A percentile compares a stretch with the other conserved stretches of the same genome.
phyloP scores from a whole-genome alignment of 202 grass and related monocot genomes.

The Eragrostis tef region DNA sequence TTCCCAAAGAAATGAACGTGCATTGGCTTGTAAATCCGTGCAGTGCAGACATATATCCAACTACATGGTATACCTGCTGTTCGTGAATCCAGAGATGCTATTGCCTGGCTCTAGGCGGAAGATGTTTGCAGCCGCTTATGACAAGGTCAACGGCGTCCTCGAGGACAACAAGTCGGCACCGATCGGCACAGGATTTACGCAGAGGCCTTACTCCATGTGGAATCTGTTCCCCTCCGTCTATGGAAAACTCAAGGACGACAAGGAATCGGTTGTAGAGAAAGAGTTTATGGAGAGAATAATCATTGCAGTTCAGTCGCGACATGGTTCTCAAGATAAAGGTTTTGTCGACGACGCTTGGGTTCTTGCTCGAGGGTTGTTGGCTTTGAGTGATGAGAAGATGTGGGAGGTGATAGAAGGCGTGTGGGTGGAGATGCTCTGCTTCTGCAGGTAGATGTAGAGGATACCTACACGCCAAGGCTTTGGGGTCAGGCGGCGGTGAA shows the following conservation, averaged over 20 bases:
- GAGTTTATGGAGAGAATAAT: neutral
- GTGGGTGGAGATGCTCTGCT: too few relatives aligned
- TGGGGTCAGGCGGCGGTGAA: too few relatives aligned
- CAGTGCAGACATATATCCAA: neutral
- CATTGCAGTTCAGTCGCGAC: neutral
- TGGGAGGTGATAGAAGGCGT: too few relatives aligned
- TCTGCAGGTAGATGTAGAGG: too few relatives aligned
- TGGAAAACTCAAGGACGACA: neutral
- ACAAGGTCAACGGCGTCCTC: neutral
- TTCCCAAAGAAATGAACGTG: too few relatives aligned
- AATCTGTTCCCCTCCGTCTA: too few relatives aligned
- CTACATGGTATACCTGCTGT: slow-evolving; percentile 17
- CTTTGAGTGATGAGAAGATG: too few relatives aligned
- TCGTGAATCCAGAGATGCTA: neutral
- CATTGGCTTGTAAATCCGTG: neutral
- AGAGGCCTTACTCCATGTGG: too few relatives aligned
- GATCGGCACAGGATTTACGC: too few relatives aligned
- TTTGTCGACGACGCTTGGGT: neutral
- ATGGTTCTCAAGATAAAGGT: neutral
- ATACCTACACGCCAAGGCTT: too few relatives aligned
- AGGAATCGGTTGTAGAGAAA: neutral
- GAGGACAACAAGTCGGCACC: neutral
- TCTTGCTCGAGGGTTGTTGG: too few relatives aligned
- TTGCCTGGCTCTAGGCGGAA: neutral
- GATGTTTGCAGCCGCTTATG: neutral